A percentile compares a stretch with the other conserved stretches of the same genome.
These are phyloP conservation scores for Trypanosoma conorhini DNA, from an alignment of 208 protist species.

Conservation along the genomic window DNA sequence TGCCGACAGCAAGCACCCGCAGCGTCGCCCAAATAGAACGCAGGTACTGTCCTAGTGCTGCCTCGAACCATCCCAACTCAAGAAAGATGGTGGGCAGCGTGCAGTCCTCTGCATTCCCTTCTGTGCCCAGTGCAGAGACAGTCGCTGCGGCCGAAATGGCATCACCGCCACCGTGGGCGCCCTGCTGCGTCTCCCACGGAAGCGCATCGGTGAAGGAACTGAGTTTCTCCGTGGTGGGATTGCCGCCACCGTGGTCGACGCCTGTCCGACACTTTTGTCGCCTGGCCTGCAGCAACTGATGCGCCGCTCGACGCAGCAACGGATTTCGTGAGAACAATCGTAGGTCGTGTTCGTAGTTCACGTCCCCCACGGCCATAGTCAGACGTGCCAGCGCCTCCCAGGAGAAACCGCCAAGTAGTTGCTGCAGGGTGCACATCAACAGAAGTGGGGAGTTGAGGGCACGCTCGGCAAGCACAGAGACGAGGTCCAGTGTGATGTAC, in stretches of 20 bases:
- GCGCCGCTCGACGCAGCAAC: conserved; percentile 26
- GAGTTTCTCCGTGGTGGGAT: background rate
- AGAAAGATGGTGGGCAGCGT: conserved; percentile 29
- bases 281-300: conserved; percentile 16
- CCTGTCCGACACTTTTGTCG: background rate
- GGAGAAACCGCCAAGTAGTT: conserved; percentile 30
- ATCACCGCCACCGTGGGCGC: background rate
- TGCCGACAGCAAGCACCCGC: background rate
- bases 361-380: conserved; percentile 39
- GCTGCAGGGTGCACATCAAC: conserved; percentile 50
- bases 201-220: background rate
- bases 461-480: conserved; percentile 48
- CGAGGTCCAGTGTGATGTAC: conserved; percentile 43
- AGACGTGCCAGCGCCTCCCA: conserved; percentile 42
- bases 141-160: background rate
- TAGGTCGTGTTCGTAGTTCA: conserved; percentile 29
- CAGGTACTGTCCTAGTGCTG: conserved; percentile 42
- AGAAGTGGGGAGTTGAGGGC: conserved; percentile 59
- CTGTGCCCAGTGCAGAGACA: background rate
- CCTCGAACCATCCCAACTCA: conserved; percentile 52
- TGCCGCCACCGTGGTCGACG: background rate
- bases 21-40: conserved; percentile 24
- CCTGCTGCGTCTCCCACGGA: conserved; percentile 6
- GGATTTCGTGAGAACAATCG: conserved; percentile 38
- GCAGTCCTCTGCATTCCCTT: conserved; percentile 5